Conservation (phyloP, 768 basidiomycete species). For the Mycena latifolia region DNA sequence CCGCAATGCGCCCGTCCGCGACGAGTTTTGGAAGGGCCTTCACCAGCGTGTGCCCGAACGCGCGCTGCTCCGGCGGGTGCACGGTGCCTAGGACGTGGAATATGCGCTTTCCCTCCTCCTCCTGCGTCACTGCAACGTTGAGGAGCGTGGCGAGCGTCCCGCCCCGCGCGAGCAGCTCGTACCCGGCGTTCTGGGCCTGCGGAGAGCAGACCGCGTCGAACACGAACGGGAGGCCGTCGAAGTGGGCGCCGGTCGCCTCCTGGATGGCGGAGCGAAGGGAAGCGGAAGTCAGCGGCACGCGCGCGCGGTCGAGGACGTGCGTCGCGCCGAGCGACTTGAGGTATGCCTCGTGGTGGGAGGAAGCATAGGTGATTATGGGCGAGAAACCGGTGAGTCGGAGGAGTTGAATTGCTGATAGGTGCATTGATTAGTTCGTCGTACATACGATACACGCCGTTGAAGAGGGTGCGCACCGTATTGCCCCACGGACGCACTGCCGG, state of each 20-base stretch:
- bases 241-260: background rate
- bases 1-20: no score
- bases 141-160: slow-evolving; percentile 33
- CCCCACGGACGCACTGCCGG: slow-evolving; percentile 40
- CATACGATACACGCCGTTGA: no score
- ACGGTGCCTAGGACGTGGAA: background rate
- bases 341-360: slow-evolving; percentile 36
- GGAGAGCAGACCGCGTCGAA: slow-evolving; percentile 5
- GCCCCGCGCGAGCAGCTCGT: slow-evolving; percentile 35
- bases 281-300: background rate
- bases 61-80: background rate
- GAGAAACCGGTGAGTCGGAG: slow-evolving; percentile 43
- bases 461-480: slow-evolving; percentile 34
- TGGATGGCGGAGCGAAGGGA: background rate
- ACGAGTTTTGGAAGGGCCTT: no score
- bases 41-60: slow-evolving; percentile 5
- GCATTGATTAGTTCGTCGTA: no score
- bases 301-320: slow-evolving; percentile 30
- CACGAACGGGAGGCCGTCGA: background rate
- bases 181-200: slow-evolving; percentile 17
- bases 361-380: slow-evolving; percentile 46
- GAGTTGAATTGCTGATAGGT: slow-evolving; percentile 40
- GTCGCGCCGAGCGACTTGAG: slow-evolving; percentile 46
- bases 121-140: background rate
- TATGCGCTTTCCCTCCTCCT: no score